A percentile compares a stretch with the other conserved stretches of the same genome.
Evolutionary conservation across 257 asterid species (phyloP).

Genomic region (Przewalskia tangutica): DNA sequence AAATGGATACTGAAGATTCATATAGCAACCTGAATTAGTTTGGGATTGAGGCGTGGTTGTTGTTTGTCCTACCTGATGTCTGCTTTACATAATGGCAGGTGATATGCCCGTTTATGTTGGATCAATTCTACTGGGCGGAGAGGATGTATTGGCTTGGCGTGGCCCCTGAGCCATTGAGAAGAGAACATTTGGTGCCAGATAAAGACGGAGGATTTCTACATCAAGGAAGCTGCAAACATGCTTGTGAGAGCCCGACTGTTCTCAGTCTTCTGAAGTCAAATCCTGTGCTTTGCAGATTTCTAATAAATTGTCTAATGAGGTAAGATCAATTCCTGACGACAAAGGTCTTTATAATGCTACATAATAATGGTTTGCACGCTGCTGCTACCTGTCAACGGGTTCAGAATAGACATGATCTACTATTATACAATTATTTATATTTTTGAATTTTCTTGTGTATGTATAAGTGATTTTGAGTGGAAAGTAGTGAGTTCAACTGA

Average conservation of each 20-base stretch:
- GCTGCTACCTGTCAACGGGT: not conserved
- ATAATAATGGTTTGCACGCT: not conserved
- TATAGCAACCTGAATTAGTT: not conserved
- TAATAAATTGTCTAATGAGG: slow-evolving; percentile 51
- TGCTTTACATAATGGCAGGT: slow-evolving; percentile 33
- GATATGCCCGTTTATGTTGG: slow-evolving; percentile 80
- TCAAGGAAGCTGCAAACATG: slow-evolving; percentile 43
- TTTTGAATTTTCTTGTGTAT: no score
- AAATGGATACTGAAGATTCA: not conserved
- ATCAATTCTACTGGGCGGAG: slow-evolving; percentile 97
- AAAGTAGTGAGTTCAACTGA: not conserved
- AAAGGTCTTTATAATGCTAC: not conserved
- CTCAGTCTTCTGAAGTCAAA: slow-evolving; percentile 43
- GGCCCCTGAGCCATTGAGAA: slow-evolving; percentile 64
- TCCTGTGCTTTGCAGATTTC: slow-evolving; percentile 54
- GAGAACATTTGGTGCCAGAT: slow-evolving; percentile 50
- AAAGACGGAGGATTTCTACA: slow-evolving; percentile 36
- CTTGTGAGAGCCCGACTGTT: slow-evolving; percentile 38
- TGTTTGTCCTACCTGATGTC: not conserved
- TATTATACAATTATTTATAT: no score
- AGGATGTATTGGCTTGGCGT: slow-evolving; percentile 98
- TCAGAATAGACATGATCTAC: not conserved
- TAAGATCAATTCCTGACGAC: slow-evolving; percentile 16
- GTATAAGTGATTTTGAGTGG: not conserved
- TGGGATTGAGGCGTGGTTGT: not conserved